Percentiles rank a stretch among this genome's conserved stretches.
Evolutionary conservation across 2,329 filamentous ascomycete genomes (phyloP).

Genomic region (Colletotrichum nymphaeae): DNA sequence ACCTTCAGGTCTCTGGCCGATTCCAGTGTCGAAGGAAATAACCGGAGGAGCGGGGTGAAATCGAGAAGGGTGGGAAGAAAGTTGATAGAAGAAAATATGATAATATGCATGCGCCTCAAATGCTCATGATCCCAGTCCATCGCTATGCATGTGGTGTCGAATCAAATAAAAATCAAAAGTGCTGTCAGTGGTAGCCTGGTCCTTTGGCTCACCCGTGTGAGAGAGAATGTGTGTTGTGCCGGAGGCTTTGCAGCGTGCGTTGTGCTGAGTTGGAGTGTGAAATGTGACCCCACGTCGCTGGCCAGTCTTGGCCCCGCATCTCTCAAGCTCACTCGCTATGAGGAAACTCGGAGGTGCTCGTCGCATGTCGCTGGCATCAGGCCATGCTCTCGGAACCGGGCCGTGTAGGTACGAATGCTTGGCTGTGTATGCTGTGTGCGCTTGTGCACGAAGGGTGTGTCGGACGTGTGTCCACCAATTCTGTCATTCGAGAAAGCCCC

Average conservation of each 20-base stretch:
- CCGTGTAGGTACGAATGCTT: constrained; percentile 4
- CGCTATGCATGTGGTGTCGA: constrained; percentile 36
- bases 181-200: not conserved
- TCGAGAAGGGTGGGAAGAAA: not conserved
- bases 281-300: constrained; percentile 6
- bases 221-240: not conserved
- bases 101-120: constrained; percentile 27
- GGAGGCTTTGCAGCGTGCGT: not conserved
- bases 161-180: constrained; percentile 13
- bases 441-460: constrained; percentile 17
- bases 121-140: constrained; percentile 26
- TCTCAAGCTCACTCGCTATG: not conserved
- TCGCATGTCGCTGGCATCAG: constrained; percentile 27
- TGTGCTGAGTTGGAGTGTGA: constrained; percentile 18
- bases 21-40: not conserved
- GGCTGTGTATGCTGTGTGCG: constrained; percentile 12
- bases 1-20: not conserved
- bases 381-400: constrained; percentile 27
- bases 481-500: constrained; percentile 1
- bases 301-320: constrained; percentile 10
- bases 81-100: not conserved
- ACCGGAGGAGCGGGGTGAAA: not conserved
- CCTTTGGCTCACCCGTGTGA: not conserved
- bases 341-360: not conserved
- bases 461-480: constrained; percentile 28